Conservation (phyloP, 2,329 filamentous ascomycete genomes). For the Penicillium sp. region DNA sequence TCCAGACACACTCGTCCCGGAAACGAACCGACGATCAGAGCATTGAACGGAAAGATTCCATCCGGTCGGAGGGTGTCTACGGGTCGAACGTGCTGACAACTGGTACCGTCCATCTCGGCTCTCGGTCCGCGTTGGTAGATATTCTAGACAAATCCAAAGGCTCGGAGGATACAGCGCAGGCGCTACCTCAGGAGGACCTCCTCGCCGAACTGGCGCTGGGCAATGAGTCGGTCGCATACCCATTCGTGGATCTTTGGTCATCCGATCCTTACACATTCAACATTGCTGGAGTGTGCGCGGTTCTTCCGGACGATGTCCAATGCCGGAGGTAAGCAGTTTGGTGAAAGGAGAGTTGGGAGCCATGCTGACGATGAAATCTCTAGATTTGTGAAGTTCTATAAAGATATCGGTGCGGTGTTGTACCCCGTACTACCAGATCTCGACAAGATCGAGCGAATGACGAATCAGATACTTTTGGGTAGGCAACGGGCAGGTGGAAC, state of each 20-base stretch:
- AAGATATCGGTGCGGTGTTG: slow-evolving; percentile 56
- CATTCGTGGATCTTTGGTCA: slow-evolving; percentile 64
- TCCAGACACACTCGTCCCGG: slow-evolving; percentile 27
- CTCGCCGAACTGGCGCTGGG: slow-evolving; percentile 60
- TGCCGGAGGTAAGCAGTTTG: slow-evolving; percentile 36
- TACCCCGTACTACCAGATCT: slow-evolving; percentile 59
- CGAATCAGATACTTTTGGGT: slow-evolving; percentile 53
- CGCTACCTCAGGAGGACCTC: slow-evolving; percentile 58
- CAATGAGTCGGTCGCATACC: slow-evolving; percentile 61
- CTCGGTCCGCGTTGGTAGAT: slow-evolving; percentile 58
- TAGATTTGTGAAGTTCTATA: slow-evolving; percentile 56
- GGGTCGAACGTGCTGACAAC: slow-evolving; percentile 41
- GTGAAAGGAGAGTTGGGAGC: background rate
- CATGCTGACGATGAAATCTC: slow-evolving; percentile 9
- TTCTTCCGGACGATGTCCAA: slow-evolving; percentile 56
- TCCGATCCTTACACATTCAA: slow-evolving; percentile 57
- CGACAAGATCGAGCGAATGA: slow-evolving; percentile 51
- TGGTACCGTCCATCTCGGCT: slow-evolving; percentile 58
- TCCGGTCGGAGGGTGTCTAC: slow-evolving; percentile 28
- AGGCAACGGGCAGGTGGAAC: slow-evolving; percentile 44
- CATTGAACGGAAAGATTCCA: slow-evolving; percentile 18
- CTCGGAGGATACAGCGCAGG: slow-evolving; percentile 44
- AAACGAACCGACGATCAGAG: slow-evolving; percentile 15
- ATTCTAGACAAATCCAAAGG: slow-evolving; percentile 51
- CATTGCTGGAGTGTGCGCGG: slow-evolving; percentile 56